Base-by-base conservation (phyloP, 805 yeast species). In the Brettanomyces anomalus region DNA sequence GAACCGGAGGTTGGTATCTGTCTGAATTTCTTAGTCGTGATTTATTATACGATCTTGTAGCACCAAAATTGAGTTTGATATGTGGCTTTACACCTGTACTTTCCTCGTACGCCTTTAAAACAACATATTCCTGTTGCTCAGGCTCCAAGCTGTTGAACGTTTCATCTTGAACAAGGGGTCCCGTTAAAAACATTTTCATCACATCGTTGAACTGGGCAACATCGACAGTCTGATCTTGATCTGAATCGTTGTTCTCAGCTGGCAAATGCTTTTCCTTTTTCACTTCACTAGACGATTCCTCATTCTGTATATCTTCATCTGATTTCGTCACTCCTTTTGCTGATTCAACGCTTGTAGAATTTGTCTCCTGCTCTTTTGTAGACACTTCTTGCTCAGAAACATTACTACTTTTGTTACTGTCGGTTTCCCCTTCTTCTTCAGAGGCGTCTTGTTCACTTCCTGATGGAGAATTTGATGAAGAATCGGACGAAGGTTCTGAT, bases 1-100 rank as follows among this genome's bases (percentile, higher is more conserved):
- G 72, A 16, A 68, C 74, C 38, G 49, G 37, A 50, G 67, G 66
- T 48, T 72, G 75, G 48, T 66, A 65, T 13, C 68, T 58, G 43
- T 67, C 69, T 24, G 54, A 61, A 43, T 53, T 57, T 55, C 55
- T 61, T 39, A 64, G 60, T 40, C 57, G 65, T n/a, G 59, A 66
- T 46, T 54, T 62, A 44, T 61, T 69, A 51, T 68, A 73, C 46
- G 62, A 58, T 7, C 65, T 59, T 10, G 65, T 55, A 1, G 65
- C 62, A 8, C 48, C 49, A 43, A 58, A 62, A 40, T 61, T 61
- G 37, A 61, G 48, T 41, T 48, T 51, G 11, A 55, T 48, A 21
- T 50, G 48, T 36, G 54, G 47, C 33, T 50, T 43, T 5, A 56
- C 49, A 21, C 49, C 48, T 33, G 54, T 50, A 8, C 61, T 49